A percentile compares a stretch with the other conserved stretches of the same genome.
These are phyloP conservation scores for Tolypocladium paradoxum DNA, from an alignment of 2,329 filamentous ascomycete species.

Conservation along the genomic window DNA sequence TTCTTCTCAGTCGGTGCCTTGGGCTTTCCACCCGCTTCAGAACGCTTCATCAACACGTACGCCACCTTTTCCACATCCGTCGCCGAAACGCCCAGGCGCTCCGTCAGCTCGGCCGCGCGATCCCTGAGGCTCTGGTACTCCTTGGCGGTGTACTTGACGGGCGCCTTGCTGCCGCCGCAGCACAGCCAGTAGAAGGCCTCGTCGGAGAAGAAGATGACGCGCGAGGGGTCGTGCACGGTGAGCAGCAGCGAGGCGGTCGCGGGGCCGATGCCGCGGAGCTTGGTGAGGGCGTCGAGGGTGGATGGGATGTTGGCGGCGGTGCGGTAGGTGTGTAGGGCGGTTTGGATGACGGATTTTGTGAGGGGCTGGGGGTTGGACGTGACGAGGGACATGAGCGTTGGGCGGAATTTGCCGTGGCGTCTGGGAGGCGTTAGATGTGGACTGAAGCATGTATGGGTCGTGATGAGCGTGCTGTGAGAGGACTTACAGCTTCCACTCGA, in stretches of 20 bases:
- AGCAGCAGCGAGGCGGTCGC: conserved; percentile 69
- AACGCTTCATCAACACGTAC: conserved; percentile 50
- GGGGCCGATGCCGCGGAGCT: conserved; percentile 65
- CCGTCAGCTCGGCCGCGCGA: conserved; percentile 29
- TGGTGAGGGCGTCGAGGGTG: conserved; percentile 39
- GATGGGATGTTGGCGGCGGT: conserved; percentile 23
- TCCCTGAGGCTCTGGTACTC: conserved; percentile 53
- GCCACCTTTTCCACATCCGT: conserved; percentile 60
- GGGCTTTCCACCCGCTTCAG: conserved; percentile 1
- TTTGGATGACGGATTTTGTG: conserved; percentile 36
- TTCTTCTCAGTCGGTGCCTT: not conserved
- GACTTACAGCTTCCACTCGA: conserved; percentile 63
- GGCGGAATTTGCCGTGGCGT: conserved; percentile 52
- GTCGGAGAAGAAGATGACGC: conserved; percentile 67
- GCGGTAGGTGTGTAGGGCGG: conserved; percentile 39
- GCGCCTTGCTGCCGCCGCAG: conserved; percentile 34
- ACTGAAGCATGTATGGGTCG: not conserved
- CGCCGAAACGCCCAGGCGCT: conserved; percentile 42
- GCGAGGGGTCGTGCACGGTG: conserved; percentile 47
- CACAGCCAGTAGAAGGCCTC: conserved; percentile 67
- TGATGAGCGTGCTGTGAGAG: not conserved
- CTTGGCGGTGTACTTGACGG: conserved; percentile 58
- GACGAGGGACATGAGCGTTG: conserved; percentile 48
- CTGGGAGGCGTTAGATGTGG: conserved; percentile 15
- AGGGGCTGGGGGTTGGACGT: conserved; percentile 44